These are phyloP conservation scores for Globisporangium recalcitrans DNA, from an alignment of 352 stramenopile species.

Conservation along the genomic window DNA sequence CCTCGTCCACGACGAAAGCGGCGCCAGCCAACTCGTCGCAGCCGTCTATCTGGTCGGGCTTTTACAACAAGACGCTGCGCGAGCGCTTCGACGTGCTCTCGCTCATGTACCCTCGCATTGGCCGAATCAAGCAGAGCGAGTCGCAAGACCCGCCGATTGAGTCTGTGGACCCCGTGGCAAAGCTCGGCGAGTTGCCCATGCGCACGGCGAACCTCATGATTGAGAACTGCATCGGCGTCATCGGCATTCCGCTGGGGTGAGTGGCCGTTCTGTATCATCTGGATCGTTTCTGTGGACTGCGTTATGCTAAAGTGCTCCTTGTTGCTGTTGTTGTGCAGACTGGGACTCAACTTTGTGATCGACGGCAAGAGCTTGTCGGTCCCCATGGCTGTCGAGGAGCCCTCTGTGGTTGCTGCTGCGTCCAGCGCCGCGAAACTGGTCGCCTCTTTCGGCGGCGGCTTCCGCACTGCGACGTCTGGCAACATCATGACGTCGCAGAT, in stretches of 20 bases:
- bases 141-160: slow-evolving; percentile 11
- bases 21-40: slow-evolving; percentile 28
- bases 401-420: slow-evolving; percentile 77
- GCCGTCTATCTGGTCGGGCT: slow-evolving; percentile 82
- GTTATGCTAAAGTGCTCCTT: background rate
- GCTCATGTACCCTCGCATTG: slow-evolving; percentile 76
- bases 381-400: slow-evolving; percentile 83
- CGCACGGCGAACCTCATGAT: slow-evolving; percentile 86
- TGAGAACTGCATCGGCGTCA: slow-evolving; percentile 85
- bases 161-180: slow-evolving; percentile 28
- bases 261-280: slow-evolving; percentile 4
- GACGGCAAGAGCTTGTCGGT: slow-evolving; percentile 74
- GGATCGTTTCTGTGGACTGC: background rate
- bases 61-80: slow-evolving; percentile 87
- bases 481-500: slow-evolving; percentile 89
- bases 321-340: slow-evolving; percentile 16
- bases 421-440: slow-evolving; percentile 84
- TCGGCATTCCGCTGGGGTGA: slow-evolving; percentile 78
- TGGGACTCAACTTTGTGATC: slow-evolving; percentile 85
- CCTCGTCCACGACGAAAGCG: slow-evolving; percentile 8
- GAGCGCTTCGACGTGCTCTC: slow-evolving; percentile 80
- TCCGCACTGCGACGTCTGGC: slow-evolving; percentile 61
- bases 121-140: slow-evolving; percentile 32
- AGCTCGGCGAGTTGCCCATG: slow-evolving; percentile 67
- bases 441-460: slow-evolving; percentile 61